Evolutionary conservation across 768 basidiomycete genomes (phyloP), one percentile per base, ranked within the genome.

Genomic region (Lactarius vividus): DNA sequence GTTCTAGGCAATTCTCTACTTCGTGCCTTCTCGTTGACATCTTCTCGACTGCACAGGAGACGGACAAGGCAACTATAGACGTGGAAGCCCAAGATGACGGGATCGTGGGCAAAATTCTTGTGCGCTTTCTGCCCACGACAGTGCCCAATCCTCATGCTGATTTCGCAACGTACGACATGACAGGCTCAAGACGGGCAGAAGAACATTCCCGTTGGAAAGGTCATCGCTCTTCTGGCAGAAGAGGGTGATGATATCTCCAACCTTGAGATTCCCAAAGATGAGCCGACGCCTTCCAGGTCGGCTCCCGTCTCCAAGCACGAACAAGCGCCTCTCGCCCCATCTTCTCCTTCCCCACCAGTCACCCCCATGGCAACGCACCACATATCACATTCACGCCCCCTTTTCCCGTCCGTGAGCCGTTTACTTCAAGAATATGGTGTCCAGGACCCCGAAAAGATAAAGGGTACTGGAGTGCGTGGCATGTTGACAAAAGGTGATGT

Each of bases 21-120:
- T 29, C 20, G 53, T 39, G 58, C n/a, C 26, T 57, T 35, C 53
- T 23, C 13, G 26, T 42, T 56, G 52, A 62, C 53, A 26, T 16
- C 26, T 64, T 42, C 52, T 42, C 33, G 20, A 65, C 49, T 28
- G 46, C n/a, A 61, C 77, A 94, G 92, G 92, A 94, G 82, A 94
- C 92, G 52, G 92, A 94, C 82, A 94, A 94, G 77, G 92, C 96
- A 18, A 96, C 94, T 2, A 97, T 98, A 73, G 97, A 99, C 75
- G 96, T 99, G 8, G 97, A 99, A 78, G 95, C 97, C 16, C 96
- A 96, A 77, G 96, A 98, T 35, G 96, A 98, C 72, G 97, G 97
- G 69, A 77, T 98, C 18, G 78, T 99, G 74, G 96, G 90, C 62
- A 98, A 93, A 81, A 96, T 98, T 69, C 71, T 99, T 72, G 95